Evolutionary conservation across 1,284 basidiomycete species (phyloP).

Genomic region (Malassezia vespertilionis): DNA sequence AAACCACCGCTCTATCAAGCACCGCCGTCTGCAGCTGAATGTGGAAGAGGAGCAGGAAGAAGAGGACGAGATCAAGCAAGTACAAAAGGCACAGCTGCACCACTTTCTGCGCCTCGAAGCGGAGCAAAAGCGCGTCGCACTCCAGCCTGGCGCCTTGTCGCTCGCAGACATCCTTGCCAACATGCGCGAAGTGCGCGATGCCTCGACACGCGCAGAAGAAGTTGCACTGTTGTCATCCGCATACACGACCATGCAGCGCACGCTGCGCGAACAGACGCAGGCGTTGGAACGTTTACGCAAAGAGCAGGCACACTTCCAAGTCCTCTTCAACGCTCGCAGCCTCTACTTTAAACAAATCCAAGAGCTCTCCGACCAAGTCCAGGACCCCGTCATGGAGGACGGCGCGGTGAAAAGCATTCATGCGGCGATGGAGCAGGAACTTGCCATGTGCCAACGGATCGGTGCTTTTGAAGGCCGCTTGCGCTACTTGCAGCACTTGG

Average conservation of each 20-base stretch:
- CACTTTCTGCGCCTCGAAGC: constrained; percentile 32
- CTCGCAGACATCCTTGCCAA: constrained; percentile 16
- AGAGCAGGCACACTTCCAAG: constrained; percentile 17
- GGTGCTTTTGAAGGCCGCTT: constrained; percentile 26
- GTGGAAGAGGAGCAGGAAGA: constrained; percentile 17
- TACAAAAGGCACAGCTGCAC: constrained; percentile 26
- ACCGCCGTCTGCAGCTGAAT: constrained; percentile 14
- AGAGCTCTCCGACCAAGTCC: constrained; percentile 35
- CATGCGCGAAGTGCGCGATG: constrained; percentile 22
- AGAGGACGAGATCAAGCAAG: constrained; percentile 22
- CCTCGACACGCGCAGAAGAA: constrained; percentile 18
- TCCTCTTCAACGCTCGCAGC: constrained; percentile 32
- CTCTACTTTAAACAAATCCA: constrained; percentile 42
- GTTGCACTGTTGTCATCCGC: constrained; percentile 16
- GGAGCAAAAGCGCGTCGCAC: constrained; percentile 20
- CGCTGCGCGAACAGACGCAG: constrained; percentile 22
- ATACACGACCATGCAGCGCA: constrained; percentile 13
- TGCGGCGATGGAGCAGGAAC: constrained; percentile 24
- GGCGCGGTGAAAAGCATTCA: constrained; percentile 18
- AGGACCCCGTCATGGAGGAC: constrained; percentile 24
- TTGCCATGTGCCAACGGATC: constrained; percentile 15
- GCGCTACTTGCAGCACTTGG: constrained; percentile 34
- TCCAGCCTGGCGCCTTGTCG: constrained; percentile 6
- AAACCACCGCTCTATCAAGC: constrained; percentile 15
- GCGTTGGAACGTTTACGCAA: constrained; percentile 25